Conservation (phyloP, 176 grass and related monocot genomes). For the Pharus latifolius region DNA sequence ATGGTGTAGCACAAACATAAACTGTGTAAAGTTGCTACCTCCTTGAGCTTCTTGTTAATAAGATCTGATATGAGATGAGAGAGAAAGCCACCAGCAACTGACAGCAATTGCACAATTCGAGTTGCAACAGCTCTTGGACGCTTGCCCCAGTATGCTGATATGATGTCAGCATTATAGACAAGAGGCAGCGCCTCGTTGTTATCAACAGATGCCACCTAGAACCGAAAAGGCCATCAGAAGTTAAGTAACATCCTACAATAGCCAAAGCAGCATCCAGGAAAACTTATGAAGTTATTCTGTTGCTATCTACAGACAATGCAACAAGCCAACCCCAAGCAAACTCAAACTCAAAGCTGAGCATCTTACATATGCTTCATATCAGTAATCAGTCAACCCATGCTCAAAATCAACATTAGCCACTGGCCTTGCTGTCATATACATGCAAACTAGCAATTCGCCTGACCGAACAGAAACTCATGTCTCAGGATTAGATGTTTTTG, state of each 20-base stretch:
- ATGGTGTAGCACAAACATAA: not conserved
- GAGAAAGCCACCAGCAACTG: slow-evolving; percentile 88
- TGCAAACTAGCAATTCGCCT: no score
- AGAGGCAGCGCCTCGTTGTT: slow-evolving; percentile 57
- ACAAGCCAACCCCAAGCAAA: no score
- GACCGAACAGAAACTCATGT: no score
- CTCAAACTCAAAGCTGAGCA: no score
- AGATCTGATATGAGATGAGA: slow-evolving; percentile 73
- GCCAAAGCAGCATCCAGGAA: not conserved
- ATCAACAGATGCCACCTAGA: slow-evolving; percentile 45
- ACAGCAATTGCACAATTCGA: slow-evolving; percentile 62
- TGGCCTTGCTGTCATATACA: no score
- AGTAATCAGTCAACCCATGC: no score
- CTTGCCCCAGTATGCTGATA: slow-evolving; percentile 80
- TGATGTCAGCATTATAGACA: slow-evolving; percentile 82
- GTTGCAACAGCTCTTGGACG: slow-evolving; percentile 66
- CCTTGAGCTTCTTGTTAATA: slow-evolving; percentile 73
- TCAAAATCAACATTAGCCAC: no score
- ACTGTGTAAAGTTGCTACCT: slow-evolving; percentile 27
- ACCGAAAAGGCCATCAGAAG: not conserved
- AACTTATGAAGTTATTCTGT: not conserved
- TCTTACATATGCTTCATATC: no score
- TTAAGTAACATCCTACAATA: not conserved
- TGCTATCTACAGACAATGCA: no score
- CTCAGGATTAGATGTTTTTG: no score